Percentiles rank a stretch among this genome's conserved stretches.
These are phyloP conservation scores for Entomortierella parvispora DNA, from an alignment of 192 early-diverging fungal species.

Conservation along the genomic window DNA sequence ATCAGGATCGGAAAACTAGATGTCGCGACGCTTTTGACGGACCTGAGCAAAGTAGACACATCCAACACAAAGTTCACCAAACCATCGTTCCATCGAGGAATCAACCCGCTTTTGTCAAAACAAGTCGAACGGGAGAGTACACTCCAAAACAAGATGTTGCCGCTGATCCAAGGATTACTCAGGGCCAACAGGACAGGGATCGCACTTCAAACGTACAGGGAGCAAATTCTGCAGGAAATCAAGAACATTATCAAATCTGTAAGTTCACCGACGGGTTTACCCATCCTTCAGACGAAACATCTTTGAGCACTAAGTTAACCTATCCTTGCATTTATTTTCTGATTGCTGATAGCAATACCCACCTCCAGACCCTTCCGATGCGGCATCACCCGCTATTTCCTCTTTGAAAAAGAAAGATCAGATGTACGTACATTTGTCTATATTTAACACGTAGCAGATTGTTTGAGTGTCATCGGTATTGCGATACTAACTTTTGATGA, in stretches of 20 bases:
- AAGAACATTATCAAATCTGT: constrained; percentile 83
- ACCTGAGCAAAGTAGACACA: constrained; percentile 40
- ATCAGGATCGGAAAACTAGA: constrained; percentile 63
- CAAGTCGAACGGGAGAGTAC: constrained; percentile 48
- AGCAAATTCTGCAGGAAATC: constrained; percentile 78
- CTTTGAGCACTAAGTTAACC: too few relatives aligned
- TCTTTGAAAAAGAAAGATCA: constrained; percentile 49
- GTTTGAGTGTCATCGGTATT: too few relatives aligned
- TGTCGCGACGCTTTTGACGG: constrained; percentile 36
- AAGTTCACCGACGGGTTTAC: constrained; percentile 27
- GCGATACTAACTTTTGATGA: background rate
- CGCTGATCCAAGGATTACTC: constrained; percentile 82
- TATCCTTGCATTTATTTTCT: background rate
- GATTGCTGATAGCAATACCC: constrained; percentile 50
- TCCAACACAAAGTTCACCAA: constrained; percentile 47
- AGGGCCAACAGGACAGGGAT: constrained; percentile 73
- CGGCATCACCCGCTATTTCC: constrained; percentile 1
- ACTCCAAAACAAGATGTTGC: constrained; percentile 68
- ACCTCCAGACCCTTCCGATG: constrained; percentile 25
- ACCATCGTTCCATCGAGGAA: constrained; percentile 37
- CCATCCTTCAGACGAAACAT: too few relatives aligned
- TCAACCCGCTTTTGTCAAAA: constrained; percentile 41
- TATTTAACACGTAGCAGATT: too few relatives aligned
- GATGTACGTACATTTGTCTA: constrained; percentile 9
- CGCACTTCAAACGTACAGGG: constrained; percentile 82